Evolutionary conservation across 2,329 filamentous ascomycete genomes (phyloP).

Genomic region (Colletotrichum phormii): DNA sequence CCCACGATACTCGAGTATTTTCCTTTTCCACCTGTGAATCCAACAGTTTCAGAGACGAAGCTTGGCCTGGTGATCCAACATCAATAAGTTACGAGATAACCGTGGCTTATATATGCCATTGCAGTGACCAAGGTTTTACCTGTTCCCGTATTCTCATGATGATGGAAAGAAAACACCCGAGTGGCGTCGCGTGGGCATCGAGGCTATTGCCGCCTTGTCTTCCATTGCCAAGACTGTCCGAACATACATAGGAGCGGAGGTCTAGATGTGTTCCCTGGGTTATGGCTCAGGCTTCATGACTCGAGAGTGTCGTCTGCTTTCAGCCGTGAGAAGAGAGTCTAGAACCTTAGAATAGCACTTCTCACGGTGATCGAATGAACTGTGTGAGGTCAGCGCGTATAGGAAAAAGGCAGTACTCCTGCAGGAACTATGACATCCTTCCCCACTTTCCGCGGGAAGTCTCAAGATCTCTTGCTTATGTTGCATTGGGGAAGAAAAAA

Average conservation of each 20-base stretch:
- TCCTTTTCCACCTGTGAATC: too few relatives aligned
- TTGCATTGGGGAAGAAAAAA: not conserved
- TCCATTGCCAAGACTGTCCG: not conserved
- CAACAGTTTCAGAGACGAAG: not conserved
- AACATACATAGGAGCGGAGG: not conserved
- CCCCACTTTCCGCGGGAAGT: not conserved
- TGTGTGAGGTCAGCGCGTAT: conserved; percentile 14
- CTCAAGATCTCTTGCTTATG: not conserved
- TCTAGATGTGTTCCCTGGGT: conserved; percentile 2
- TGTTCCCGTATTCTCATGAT: not conserved
- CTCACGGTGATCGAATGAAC: not conserved
- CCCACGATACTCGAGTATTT: too few relatives aligned
- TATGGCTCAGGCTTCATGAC: conserved; percentile 17
- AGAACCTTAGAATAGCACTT: not conserved
- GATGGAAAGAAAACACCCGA: conserved; percentile 4
- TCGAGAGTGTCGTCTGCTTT: not conserved
- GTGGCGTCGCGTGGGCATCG: conserved; percentile 3
- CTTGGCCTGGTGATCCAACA: not conserved
- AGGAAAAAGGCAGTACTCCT: not conserved
- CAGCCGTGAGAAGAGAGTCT: not conserved
- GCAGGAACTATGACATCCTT: not conserved
- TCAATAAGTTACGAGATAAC: not conserved
- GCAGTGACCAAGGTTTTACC: not conserved
- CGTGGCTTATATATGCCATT: not conserved
- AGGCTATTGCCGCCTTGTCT: conserved; percentile 11